Evolutionary conservation across 345 rosid genomes (phyloP), one percentile per base, ranked within the genome.

Genomic region (Erucastrum elatum): DNA sequence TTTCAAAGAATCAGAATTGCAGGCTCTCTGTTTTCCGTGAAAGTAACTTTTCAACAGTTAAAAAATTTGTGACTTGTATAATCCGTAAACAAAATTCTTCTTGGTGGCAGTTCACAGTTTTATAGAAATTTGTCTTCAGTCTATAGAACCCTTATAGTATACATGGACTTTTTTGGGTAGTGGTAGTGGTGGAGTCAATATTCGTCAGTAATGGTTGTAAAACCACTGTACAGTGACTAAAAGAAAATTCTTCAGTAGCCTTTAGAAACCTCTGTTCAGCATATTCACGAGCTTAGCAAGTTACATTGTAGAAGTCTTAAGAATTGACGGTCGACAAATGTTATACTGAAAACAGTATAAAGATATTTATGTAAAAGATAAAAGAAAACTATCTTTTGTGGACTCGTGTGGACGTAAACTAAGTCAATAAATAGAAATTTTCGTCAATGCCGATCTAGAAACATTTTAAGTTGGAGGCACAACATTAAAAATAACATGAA

Each of bases 1-100:
- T 66, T 78, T 59, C 11, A 37, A 17, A 21, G 68, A 77, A 56
- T 27, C 63, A 49, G 73, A 70, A 7, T 62, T 10, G 1, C 39
- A 69, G 55, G 13, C 55, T 33, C 51, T 68, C 44, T 61, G 39
- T 68, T 60, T 46, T 16, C 12, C 1, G 13, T 49, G 17, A 21
- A 16, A 68, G 33, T 75, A 68, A 60, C 13, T 13, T 65, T 65
- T 17, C 49, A 35, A 37, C 49, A 15, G 67, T 63, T 31, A 63
- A 17, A 33, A 64, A 33, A 33, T 31, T 33, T 64, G 37, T 3
- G 2, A 8, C 35, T 61, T 9, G 8, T 59, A 12, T 10, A 59
- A 37, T 37, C 15, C 27, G 35, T 34, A 10, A 9, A 64, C 35
- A 35, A 9, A 26, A 16, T 34, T 4, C 29, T 61, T 15, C 4